These are phyloP conservation scores for Ascochyta rabiei DNA, from an alignment of 2,329 filamentous ascomycete species.

Conservation along the genomic window DNA sequence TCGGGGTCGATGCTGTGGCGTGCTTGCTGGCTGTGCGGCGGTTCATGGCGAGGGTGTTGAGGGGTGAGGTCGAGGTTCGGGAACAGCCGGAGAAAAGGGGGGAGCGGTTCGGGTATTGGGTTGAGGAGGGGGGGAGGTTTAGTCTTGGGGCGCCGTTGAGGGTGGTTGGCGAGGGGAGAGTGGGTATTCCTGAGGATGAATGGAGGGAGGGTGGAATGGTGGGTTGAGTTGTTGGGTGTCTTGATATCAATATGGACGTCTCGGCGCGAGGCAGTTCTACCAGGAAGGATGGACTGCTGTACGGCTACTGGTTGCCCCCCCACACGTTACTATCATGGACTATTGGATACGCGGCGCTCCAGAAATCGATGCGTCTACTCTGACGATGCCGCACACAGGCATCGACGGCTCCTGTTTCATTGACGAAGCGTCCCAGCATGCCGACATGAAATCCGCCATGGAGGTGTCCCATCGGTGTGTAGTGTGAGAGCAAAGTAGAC, in stretches of 20 bases:
- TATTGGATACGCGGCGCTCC: too few relatives aligned
- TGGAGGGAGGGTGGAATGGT: neutral
- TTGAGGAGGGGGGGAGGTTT: constrained; percentile 1
- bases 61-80: constrained; percentile 8
- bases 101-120: constrained; percentile 8
- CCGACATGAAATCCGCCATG: too few relatives aligned
- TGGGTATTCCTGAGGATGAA: neutral
- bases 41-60: constrained; percentile 18
- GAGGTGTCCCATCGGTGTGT: too few relatives aligned
- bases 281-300: too few relatives aligned
- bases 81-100: constrained; percentile 8
- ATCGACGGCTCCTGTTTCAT: too few relatives aligned
- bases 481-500: too few relatives aligned
- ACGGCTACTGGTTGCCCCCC: too few relatives aligned
- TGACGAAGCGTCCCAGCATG: too few relatives aligned
- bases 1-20: constrained; percentile 8
- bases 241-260: neutral
- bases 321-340: too few relatives aligned
- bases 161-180: constrained; percentile 5
- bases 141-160: constrained; percentile 9
- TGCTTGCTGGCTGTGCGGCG: constrained; percentile 9
- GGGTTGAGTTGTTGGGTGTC: neutral
- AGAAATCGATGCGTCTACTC: too few relatives aligned
- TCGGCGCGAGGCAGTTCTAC: too few relatives aligned
- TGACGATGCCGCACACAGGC: too few relatives aligned